A percentile compares a stretch with the other conserved stretches of the same genome.
Evolutionary conservation across 2,329 filamentous ascomycete species (phyloP).

Genomic region (Aspergillus terreus): DNA sequence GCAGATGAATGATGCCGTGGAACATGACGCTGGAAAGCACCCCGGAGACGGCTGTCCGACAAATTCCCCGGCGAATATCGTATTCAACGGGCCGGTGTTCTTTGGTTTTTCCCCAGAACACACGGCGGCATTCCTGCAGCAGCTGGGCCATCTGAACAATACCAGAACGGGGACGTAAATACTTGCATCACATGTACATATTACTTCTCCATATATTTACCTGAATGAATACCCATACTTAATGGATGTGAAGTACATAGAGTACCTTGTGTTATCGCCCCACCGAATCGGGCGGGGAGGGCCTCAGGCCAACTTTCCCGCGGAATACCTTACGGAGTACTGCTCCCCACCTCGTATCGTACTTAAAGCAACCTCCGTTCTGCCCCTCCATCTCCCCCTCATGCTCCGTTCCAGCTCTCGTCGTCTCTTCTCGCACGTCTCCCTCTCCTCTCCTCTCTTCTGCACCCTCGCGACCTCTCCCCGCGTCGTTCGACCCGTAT

Average conservation of each 20-base stretch:
- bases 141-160: constrained; percentile 34
- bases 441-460: constrained; percentile 9
- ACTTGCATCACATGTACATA: neutral
- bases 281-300: neutral
- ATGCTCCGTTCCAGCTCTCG: constrained; percentile 25
- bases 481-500: constrained; percentile 2
- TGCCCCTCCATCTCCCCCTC: constrained; percentile 10
- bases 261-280: neutral
- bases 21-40: constrained; percentile 5
- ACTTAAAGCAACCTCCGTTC: constrained; percentile 1
- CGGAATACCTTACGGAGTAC: constrained; percentile 11
- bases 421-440: constrained; percentile 14
- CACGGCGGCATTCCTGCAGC: constrained; percentile 70
- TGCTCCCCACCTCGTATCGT: no score
- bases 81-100: constrained; percentile 91
- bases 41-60: constrained; percentile 9
- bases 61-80: constrained; percentile 58
- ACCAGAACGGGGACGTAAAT: neutral
- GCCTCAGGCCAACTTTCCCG: constrained; percentile 16
- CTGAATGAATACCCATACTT: neutral
- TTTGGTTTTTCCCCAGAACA: constrained; percentile 86
- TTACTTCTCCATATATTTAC: neutral
- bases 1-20: constrained; percentile 5
- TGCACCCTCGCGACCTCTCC: constrained; percentile 11
- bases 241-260: neutral